Conservation (phyloP, 108 stramenopile genomes). For the Nitzschia sp. region DNA sequence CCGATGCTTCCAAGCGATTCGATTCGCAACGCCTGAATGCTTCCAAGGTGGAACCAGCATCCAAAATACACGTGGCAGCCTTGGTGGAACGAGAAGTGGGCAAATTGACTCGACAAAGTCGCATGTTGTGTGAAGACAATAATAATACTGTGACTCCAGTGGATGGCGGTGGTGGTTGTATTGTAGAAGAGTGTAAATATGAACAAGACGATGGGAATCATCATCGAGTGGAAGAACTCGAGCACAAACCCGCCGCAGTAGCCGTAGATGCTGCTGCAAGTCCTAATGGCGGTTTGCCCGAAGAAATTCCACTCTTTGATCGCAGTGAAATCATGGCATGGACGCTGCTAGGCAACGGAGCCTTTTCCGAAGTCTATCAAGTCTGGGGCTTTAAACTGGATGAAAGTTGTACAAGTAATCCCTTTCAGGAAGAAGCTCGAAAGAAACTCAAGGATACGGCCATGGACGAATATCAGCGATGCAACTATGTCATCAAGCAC, state of each 20-base stretch:
- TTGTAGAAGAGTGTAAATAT: conserved; percentile 9
- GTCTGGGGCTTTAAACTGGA: conserved; percentile 21
- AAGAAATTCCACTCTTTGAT: conserved; percentile 33
- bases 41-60: not conserved
- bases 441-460: conserved; percentile 14
- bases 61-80: conserved; percentile 1
- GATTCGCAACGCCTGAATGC: not conserved
- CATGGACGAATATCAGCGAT: conserved; percentile 9
- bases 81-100: conserved; percentile 16
- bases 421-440: conserved; percentile 18
- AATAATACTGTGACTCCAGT: not conserved
- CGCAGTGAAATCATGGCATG: conserved; percentile 43
- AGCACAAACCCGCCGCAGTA: not conserved
- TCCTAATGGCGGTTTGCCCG: not conserved
- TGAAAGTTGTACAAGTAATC: not conserved
- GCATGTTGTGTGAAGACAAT: conserved; percentile 12
- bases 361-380: conserved; percentile 64
- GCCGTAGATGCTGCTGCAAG: not conserved
- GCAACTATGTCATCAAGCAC: conserved; percentile 71
- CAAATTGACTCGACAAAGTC: conserved; percentile 8
- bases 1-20: not conserved
- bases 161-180: not conserved
- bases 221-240: not conserved
- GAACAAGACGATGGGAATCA: conserved; percentile 3
- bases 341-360: conserved; percentile 48